Conservation (phyloP, 2,329 filamentous ascomycete genomes). For the Hymenoscyphus occultus region DNA sequence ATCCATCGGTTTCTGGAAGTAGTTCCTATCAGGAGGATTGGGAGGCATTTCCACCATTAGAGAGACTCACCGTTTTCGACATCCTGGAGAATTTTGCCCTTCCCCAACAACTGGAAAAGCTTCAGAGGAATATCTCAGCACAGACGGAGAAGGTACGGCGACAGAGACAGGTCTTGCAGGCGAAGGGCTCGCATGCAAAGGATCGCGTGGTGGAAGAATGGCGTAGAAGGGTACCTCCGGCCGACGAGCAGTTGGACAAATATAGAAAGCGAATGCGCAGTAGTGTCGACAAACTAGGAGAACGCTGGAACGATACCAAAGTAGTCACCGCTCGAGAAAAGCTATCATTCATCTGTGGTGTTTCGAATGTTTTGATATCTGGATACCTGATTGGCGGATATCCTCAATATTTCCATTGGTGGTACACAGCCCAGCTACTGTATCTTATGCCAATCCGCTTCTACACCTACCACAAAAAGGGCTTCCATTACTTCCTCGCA, state of each 20-base stretch:
- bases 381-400: conserved; percentile 87
- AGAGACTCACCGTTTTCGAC: conserved; percentile 88
- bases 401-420: conserved; percentile 83
- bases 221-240: conserved; percentile 78
- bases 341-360: conserved; percentile 90
- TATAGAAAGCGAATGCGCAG: conserved; percentile 84
- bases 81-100: conserved; percentile 91
- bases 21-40: conserved; percentile 87
- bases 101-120: conserved; percentile 83
- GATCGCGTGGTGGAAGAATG: conserved; percentile 91
- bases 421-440: conserved; percentile 83
- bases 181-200: conserved; percentile 72
- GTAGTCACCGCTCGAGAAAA: conserved; percentile 89
- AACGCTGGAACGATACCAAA: conserved; percentile 85
- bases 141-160: conserved; percentile 83
- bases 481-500: conserved; percentile 95
- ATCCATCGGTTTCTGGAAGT: conserved; percentile 77
- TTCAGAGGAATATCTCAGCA: conserved; percentile 76
- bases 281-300: conserved; percentile 82
- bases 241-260: conserved; percentile 88
- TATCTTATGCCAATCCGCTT: conserved; percentile 98
- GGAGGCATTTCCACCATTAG: conserved; percentile 81
- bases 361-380: conserved; percentile 96
- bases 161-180: conserved; percentile 77
- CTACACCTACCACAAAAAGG: conserved; percentile 85